Percentiles rank a stretch among this genome's conserved stretches.
Evolutionary conservation across 768 basidiomycete genomes (phyloP).

Genomic region (Mrakia blollopis): DNA sequence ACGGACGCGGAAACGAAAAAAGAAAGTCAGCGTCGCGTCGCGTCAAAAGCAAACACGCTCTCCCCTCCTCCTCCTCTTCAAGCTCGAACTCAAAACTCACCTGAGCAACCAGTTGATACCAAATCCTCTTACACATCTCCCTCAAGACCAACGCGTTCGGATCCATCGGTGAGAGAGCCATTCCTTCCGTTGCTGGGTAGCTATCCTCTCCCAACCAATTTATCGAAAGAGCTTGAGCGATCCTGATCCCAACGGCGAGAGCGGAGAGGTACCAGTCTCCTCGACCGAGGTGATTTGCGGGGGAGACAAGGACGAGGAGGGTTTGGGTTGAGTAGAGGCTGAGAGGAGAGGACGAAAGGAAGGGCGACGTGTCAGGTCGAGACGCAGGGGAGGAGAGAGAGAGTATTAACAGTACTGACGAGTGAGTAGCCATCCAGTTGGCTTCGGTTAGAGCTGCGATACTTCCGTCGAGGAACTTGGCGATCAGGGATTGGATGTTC

Average conservation of each 20-base stretch:
- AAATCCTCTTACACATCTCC: constrained; percentile 35
- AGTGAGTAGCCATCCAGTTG: constrained; percentile 24
- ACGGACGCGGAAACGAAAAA: no score
- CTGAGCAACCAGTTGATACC: constrained; percentile 35
- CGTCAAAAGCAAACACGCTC: no score
- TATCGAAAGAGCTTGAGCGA: constrained; percentile 13
- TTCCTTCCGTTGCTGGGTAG: neutral
- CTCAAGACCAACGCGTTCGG: constrained; percentile 27
- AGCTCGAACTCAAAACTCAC: no score
- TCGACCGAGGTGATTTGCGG: constrained; percentile 35
- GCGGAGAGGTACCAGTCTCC: constrained; percentile 35
- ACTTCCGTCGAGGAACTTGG: constrained; percentile 31
- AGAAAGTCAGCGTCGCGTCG: no score
- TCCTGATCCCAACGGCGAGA: constrained; percentile 28
- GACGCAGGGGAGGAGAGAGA: no score
- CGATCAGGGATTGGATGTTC: constrained; percentile 21
- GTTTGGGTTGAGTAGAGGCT: constrained; percentile 34
- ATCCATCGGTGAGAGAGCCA: neutral
- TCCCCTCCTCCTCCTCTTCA: no score
- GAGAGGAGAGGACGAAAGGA: no score
- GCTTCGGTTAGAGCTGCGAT: constrained; percentile 8
- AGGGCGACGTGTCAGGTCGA: no score
- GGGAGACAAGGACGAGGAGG: constrained; percentile 31
- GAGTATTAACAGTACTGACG: neutral
- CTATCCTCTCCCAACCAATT: constrained; percentile 31